A percentile compares a stretch with the other conserved stretches of the same genome.
Conservation (phyloP, 805 yeast species). For the Zygotorulaspora chibaensis region DNA sequence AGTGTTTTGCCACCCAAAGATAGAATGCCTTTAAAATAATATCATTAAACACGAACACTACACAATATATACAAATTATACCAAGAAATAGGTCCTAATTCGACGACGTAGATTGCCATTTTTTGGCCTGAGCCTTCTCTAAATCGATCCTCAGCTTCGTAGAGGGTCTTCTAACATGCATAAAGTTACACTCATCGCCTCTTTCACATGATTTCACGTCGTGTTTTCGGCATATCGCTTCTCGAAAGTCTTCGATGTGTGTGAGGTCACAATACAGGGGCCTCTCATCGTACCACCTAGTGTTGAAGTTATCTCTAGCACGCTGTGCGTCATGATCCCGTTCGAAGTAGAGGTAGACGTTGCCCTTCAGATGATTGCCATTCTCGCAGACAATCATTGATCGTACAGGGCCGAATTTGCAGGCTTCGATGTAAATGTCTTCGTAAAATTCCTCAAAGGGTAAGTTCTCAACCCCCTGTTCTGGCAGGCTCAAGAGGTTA, state of each 20-base stretch:
- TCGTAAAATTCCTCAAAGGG: constrained; percentile 60
- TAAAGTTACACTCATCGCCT: constrained; percentile 80
- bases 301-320: constrained; percentile 60
- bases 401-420: constrained; percentile 48
- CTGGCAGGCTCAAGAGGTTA: constrained; percentile 51
- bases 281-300: constrained; percentile 73
- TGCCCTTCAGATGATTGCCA: constrained; percentile 79
- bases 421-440: constrained; percentile 64
- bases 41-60: too few relatives aligned
- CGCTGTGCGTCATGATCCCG: constrained; percentile 52
- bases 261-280: constrained; percentile 79
- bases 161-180: constrained; percentile 66
- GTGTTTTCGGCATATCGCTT: constrained; percentile 72
- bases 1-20: too few relatives aligned
- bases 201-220: constrained; percentile 63
- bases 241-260: constrained; percentile 66
- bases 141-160: constrained; percentile 41
- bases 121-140: constrained; percentile 38
- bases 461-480: constrained; percentile 49
- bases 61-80: too few relatives aligned
- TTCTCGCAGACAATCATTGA: constrained; percentile 78
- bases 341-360: constrained; percentile 67
- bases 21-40: too few relatives aligned
- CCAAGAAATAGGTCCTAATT: too few relatives aligned
- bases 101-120: constrained; percentile 6